Conservation (phyloP, 2,329 filamentous ascomycete genomes). For the Aspergillus viridinutans region DNA sequence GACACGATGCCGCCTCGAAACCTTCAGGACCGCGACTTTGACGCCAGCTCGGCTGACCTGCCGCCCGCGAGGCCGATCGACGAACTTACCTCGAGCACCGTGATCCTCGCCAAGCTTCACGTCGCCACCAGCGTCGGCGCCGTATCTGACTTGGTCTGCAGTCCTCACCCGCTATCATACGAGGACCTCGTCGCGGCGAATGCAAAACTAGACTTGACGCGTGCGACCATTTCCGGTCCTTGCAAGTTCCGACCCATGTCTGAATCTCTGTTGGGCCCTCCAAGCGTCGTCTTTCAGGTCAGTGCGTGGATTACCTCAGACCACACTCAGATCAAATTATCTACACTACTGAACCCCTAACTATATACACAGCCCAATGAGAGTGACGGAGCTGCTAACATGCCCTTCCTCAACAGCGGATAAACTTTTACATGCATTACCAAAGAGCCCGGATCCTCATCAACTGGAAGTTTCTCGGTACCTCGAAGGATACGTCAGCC, state of each 20-base stretch:
- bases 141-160: background rate
- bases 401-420: background rate
- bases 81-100: background rate
- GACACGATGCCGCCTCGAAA: too few relatives aligned
- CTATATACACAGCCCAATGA: too few relatives aligned
- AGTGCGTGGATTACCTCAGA: background rate
- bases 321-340: too few relatives aligned
- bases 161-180: background rate
- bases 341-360: too few relatives aligned
- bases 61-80: too few relatives aligned
- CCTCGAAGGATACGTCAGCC: background rate
- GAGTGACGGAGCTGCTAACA: background rate
- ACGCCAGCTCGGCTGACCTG: too few relatives aligned
- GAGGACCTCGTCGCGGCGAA: background rate
- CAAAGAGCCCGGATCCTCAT: constrained; percentile 1
- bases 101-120: constrained; percentile 1
- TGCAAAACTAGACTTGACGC: background rate
- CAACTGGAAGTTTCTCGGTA: constrained; percentile 1
- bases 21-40: too few relatives aligned
- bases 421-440: constrained; percentile 2
- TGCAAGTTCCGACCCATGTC: background rate
- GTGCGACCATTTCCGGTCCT: background rate
- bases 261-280: background rate
- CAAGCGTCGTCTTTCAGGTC: constrained; percentile 1
- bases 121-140: background rate